These are phyloP conservation scores for Corrigiola litoralis DNA, from an alignment of 179 eudicot genomes.

Conservation along the genomic window DNA sequence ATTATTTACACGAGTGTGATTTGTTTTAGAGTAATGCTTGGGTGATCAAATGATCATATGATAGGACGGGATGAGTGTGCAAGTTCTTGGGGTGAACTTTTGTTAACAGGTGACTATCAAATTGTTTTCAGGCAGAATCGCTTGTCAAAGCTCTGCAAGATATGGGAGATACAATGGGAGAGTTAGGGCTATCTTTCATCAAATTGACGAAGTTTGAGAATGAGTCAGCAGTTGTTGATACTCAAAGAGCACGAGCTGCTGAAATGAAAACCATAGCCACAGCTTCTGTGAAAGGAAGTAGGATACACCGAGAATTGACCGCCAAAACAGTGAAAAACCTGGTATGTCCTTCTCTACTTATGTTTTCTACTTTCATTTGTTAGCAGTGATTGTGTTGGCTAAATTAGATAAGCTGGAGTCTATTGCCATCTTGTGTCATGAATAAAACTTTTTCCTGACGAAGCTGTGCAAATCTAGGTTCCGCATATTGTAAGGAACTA, in stretches of 20 bases:
- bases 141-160: conserved; percentile 89
- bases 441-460: background rate
- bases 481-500: background rate
- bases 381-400: conserved; percentile 1
- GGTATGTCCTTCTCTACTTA: conserved; percentile 37
- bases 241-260: conserved; percentile 66
- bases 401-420: background rate
- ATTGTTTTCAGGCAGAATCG: conserved; percentile 67
- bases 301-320: conserved; percentile 74
- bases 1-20: background rate
- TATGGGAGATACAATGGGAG: conserved; percentile 95
- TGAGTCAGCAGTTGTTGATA: conserved; percentile 48
- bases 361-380: background rate
- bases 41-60: no score
- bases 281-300: conserved; percentile 82
- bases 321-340: conserved; percentile 75
- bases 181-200: conserved; percentile 74
- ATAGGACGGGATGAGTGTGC: no score
- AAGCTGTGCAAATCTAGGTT: background rate
- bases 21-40: no score
- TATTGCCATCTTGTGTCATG: background rate
- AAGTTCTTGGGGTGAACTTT: no score
- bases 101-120: conserved; percentile 4
- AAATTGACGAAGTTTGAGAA: conserved; percentile 88
- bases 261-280: conserved; percentile 83